Base-by-base conservation (phyloP, 306 rosid species). In the Fragaria nilgerrensis region DNA sequence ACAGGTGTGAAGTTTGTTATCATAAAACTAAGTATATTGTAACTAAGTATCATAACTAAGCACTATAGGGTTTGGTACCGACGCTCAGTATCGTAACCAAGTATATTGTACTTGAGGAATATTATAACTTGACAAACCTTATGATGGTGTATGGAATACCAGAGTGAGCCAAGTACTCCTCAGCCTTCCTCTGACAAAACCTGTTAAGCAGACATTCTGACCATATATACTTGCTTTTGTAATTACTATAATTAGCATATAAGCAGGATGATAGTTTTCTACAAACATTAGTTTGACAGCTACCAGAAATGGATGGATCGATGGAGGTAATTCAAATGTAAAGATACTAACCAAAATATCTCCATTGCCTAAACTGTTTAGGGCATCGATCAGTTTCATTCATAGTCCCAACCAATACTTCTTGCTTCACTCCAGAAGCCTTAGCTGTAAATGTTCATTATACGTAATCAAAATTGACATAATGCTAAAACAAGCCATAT, bases 131-230 rank as follows among this genome's bases (percentile, higher is more conserved):
- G n/a, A 55, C 62, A n/a, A 81, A 92, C 97, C 98, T 89, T 84
- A 95, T 89, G 80, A 95, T 95, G 8, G 97, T 92, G 87, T 92
- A 95, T 14, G 98, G 90, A 76, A 92, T 4, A 45, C 97, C 97
- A 63, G 97, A 95, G 77, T 90, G 92, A n/a, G 92, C 91, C 74
- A 95, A 87, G 87, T 95, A 95, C 81, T 90, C 89, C 88, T 95
- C 98, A 65, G 97, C 95, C 82, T 95, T 95, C 78, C 98, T 89
- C 88, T 95, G 92, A 96, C 97, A 29, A 95, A 76, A 95, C 82
- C 98, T 92, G 84, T 70, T 27, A 27, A 27, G 29, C 29, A 27
- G 29, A 27, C 29, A 27, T 27, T 27, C 29, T 27, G 29, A 27
- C 29, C 29, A 1, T 27, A 27, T 27, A 27, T 27, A 27, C 20